A percentile compares a stretch with the other conserved stretches of the same genome.
These are phyloP conservation scores for Austroboletus niveus DNA, from an alignment of 1,284 basidiomycete genomes.

Conservation along the genomic window DNA sequence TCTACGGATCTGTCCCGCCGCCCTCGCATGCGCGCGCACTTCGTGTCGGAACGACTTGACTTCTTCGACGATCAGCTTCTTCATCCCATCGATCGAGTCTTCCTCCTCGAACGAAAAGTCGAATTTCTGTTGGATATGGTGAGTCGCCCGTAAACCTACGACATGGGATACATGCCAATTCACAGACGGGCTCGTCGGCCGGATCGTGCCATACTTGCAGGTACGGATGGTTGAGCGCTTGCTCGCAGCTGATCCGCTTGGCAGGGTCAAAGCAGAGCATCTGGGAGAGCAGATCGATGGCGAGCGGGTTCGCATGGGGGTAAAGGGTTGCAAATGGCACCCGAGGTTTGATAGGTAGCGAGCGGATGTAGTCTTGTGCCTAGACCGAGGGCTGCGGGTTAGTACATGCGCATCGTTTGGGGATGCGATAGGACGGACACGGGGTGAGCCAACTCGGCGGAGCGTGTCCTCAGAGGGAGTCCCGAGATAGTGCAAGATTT, in stretches of 20 bases:
- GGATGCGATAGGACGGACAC: conserved; percentile 45
- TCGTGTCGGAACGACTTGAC: conserved; percentile 86
- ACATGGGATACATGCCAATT: conserved; percentile 48
- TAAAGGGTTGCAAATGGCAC: conserved; percentile 91
- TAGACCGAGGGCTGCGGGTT: conserved; percentile 31
- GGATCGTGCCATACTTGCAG: conserved; percentile 93
- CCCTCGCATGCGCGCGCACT: conserved; percentile 77
- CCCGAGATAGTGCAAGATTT: conserved; percentile 96
- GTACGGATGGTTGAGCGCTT: conserved; percentile 95
- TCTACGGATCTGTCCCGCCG: conserved; percentile 63
- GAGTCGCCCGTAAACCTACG: not conserved
- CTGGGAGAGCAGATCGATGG: conserved; percentile 89
- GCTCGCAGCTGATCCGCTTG: conserved; percentile 93
- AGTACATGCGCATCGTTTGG: not conserved
- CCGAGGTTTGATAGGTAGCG: conserved; percentile 93
- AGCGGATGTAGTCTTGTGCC: conserved; percentile 98
- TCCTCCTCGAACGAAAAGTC: conserved; percentile 99
- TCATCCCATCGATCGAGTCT: conserved; percentile 97
- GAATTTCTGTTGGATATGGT: conserved; percentile 61
- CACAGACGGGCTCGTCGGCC: conserved; percentile 84
- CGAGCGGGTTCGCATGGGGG: conserved; percentile 90
- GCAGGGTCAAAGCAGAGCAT: conserved; percentile 97
- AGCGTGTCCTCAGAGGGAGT: conserved; percentile 97
- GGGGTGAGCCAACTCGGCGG: conserved; percentile 88
- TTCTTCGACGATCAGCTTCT: conserved; percentile 91